Base-by-base conservation (phyloP, 2,329 filamentous ascomycete species). In the Westerdykella ornata region DNA sequence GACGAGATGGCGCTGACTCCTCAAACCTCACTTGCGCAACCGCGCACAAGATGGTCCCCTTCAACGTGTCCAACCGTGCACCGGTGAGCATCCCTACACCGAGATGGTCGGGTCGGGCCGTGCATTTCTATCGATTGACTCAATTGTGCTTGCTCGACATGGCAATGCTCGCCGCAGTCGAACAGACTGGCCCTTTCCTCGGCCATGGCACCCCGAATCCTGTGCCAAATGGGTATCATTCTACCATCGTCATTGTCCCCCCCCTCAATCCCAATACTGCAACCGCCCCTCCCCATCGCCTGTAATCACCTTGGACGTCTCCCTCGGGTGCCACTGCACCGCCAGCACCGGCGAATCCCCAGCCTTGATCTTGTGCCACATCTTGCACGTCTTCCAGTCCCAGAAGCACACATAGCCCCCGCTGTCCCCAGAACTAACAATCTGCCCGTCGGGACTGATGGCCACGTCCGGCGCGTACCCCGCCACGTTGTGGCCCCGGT, bases 311-410 rank as follows among this genome's bases (percentile, higher is more conserved):
- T 96, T 96, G 62, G 85, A 92, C 14, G 84, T 92, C 74, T 98
- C 92, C 69, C 96, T 85, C n/a, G 90, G 88, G 67, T 97, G 89
- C 90, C 92, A 98, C 63, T 85, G 85, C 43, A 92, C 79, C 52
- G 84, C 86, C n/a, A 88, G 87, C 41, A 96, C 76, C 4, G 89
- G 81, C 39, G 84, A 79, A 41, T 88, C 88, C 44, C 86, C 81
- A 17, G 88, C 89, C 68, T 85, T 80, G 51, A 98, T 80, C 75
- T 97, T 97, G 70, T 95, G 88, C 69, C 88, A 95, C 88, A 98
- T 90, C 71, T 96, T 97, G 67, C 90, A 94, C 30, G 88, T 96
- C 78, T 98, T 98, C 87, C 89, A 98, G 68, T 97, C 92, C 88
- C 89, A 98, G 70, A 97, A 96, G 68, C 86, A 94, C 36, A 95